A percentile compares a stretch with the other conserved stretches of the same genome.
Conservation (phyloP, 202 grass and related monocot species). For the Zizania palustris region DNA sequence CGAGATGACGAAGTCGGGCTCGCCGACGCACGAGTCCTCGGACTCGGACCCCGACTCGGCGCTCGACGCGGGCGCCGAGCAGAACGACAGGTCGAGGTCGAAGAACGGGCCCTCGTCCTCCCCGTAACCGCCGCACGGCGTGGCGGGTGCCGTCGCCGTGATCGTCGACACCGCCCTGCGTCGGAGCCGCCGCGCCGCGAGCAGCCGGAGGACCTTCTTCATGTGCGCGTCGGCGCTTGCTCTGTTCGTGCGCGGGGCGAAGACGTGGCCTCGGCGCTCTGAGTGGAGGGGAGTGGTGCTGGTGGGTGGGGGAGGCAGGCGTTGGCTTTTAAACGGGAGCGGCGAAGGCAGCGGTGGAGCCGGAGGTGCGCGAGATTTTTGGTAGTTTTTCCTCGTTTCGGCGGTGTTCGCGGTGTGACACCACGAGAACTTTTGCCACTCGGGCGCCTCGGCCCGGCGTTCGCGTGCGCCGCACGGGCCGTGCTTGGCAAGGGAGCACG, state of each 20-base stretch:
- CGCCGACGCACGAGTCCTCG: constrained; percentile 44
- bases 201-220: constrained; percentile 67
- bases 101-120: constrained; percentile 88
- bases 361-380: constrained; percentile 7
- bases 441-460: neutral
- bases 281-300: no score
- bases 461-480: constrained; percentile 1
- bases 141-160: constrained; percentile 48
- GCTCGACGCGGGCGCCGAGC: constrained; percentile 42
- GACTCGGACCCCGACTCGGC: constrained; percentile 56
- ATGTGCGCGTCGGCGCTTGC: constrained; percentile 25
- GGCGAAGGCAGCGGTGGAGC: constrained; percentile 31
- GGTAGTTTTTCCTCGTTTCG: constrained; percentile 13
- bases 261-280: neutral
- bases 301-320: neutral
- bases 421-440: neutral
- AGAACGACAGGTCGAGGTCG: constrained; percentile 65
- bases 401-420: constrained; percentile 10
- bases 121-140: constrained; percentile 25
- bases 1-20: constrained; percentile 45
- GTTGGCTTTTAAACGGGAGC: constrained; percentile 55
- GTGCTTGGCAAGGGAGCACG: neutral
- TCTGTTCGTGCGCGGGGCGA: neutral
- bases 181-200: constrained; percentile 43
- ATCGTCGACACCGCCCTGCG: constrained; percentile 41